phyloP scores from a whole-genome alignment of 129 eudicot genomes.

The Ambrosia artemisiifolia region DNA sequence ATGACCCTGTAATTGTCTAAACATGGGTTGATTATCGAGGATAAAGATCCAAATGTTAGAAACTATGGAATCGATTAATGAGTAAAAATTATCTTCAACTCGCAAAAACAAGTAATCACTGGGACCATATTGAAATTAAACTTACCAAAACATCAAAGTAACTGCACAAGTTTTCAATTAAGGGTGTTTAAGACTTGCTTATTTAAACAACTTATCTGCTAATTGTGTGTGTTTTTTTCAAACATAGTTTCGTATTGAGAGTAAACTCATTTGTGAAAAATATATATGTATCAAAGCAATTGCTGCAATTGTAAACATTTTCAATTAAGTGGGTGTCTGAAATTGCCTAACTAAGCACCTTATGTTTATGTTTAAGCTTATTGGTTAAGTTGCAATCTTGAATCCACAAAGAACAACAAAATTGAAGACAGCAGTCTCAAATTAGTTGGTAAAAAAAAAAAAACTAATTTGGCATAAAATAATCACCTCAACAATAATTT shows the following conservation, averaged over 20 bases:
- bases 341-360: not conserved
- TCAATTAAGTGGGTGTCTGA: not conserved
- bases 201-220: not conserved
- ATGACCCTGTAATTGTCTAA: slow-evolving; percentile 49
- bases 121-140: not conserved
- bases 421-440: not conserved
- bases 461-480: not conserved
- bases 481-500: not conserved
- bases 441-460: too few relatives aligned
- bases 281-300: not conserved
- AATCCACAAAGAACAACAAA: not conserved
- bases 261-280: too few relatives aligned
- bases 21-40: not conserved
- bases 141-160: not conserved
- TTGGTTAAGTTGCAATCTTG: not conserved
- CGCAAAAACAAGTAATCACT: slow-evolving; percentile 4
- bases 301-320: not conserved
- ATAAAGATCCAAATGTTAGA: slow-evolving; percentile 10
- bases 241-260: too few relatives aligned
- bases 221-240: too few relatives aligned
- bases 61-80: not conserved
- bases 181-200: not conserved
- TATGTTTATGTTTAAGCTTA: not conserved
- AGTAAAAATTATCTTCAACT: not conserved
- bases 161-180: not conserved